Evolutionary conservation across 2,329 filamentous ascomycete species (phyloP).

Genomic region (Geosmithia flava): DNA sequence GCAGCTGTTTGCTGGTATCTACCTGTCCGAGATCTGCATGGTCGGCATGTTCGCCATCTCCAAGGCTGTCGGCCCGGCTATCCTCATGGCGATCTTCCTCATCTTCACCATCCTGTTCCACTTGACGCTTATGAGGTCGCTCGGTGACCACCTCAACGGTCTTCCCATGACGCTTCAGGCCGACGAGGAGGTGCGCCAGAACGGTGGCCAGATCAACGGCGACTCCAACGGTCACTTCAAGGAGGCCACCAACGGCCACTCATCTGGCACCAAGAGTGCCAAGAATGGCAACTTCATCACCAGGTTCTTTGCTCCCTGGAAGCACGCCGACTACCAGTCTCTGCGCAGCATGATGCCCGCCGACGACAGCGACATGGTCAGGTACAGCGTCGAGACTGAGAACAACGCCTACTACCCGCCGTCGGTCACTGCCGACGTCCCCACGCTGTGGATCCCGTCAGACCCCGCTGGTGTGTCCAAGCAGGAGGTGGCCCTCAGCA

Average conservation of each 20-base stretch:
- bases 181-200: slow-evolving; percentile 26
- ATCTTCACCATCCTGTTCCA: slow-evolving; percentile 70
- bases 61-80: slow-evolving; percentile 53
- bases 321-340: slow-evolving; percentile 58
- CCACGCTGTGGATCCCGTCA: slow-evolving; percentile 64
- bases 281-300: slow-evolving; percentile 40
- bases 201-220: slow-evolving; percentile 5
- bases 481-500: slow-evolving; percentile 59
- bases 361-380: slow-evolving; percentile 33
- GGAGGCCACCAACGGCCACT: slow-evolving; percentile 7
- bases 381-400: slow-evolving; percentile 51
- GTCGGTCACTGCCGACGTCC: slow-evolving; percentile 46
- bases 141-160: slow-evolving; percentile 59
- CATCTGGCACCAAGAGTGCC: slow-evolving; percentile 7
- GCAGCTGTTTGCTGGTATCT: slow-evolving; percentile 72
- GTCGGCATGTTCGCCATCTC: slow-evolving; percentile 70
- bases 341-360: slow-evolving; percentile 61
- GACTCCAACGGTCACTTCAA: slow-evolving; percentile 4
- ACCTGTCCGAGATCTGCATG: slow-evolving; percentile 67
- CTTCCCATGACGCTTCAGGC: slow-evolving; percentile 50
- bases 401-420: slow-evolving; percentile 62
- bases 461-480: slow-evolving; percentile 56
- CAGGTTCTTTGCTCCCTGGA: slow-evolving; percentile 64
- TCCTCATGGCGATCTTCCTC: slow-evolving; percentile 64
- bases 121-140: slow-evolving; percentile 53